Evolutionary conservation across 352 stramenopile species (phyloP), one percentile per base, ranked within the genome.

Genomic region (Pythium sukuiense): DNA sequence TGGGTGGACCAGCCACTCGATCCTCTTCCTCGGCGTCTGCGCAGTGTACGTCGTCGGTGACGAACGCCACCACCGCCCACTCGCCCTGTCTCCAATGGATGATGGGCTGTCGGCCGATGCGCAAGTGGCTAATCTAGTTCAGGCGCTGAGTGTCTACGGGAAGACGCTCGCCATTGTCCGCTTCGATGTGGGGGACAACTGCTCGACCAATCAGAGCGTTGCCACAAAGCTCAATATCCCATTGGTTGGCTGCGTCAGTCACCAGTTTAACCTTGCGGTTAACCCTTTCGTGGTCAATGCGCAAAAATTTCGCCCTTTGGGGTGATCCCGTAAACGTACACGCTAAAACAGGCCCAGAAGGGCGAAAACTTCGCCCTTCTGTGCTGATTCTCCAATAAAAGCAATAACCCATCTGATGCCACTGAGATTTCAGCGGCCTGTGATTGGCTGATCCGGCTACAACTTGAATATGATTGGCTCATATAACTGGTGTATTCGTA

Each of bases 121-220:
- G 27, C 52, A 58, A n/a, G 39, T 16, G 6, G 39, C 39, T 29
- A 6, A 48, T 16, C 39, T 48, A 13, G 39, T 13, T 20, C 11
- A 48, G 12, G 50, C 39, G 29, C 29, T 52, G 5, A 59, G 69
- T 37, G 43, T 54, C 32, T 65, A 72, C 18, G 76, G 62, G 55
- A 49, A 61, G n/a, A 56, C 70, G 30, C 52, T 72, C 26, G 70
- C 71, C 7, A 41, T 76, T 52, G 72, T 24, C 59, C 63, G 30
- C 20, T 65, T 59, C 30, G 16, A 55, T 55, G n/a, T 75, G 53
- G 59, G 63, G 26, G 61, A 69, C 54, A 69, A 69, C 35, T 69
- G 62, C 27, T 57, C 54, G 12, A 59, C 49, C 16, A 69, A 69
- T 53, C 62, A 69, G 49, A 45, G 43, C 45, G 53, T 69, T 4